Conservation (phyloP, 352 stramenopile genomes). For the Blastocystis sp. region DNA sequence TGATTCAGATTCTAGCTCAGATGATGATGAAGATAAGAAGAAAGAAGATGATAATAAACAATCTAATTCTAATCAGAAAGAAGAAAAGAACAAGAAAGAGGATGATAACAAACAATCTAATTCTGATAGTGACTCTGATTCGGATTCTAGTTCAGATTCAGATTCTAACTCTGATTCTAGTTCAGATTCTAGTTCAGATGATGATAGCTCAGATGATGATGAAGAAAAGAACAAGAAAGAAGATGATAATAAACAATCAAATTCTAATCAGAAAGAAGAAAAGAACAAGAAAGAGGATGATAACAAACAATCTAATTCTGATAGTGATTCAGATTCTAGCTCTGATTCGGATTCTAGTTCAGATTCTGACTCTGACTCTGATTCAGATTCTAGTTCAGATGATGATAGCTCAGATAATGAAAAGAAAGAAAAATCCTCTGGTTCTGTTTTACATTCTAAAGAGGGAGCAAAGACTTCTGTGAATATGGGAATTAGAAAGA, state of each 20-base stretch:
- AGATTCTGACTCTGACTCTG: neutral
- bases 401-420: neutral
- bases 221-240: neutral
- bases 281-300: neutral
- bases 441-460: too few relatives aligned
- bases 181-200: constrained; percentile 16
- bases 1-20: neutral
- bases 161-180: neutral
- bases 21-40: neutral
- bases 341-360: neutral
- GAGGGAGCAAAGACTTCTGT: neutral
- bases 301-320: neutral
- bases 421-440: neutral
- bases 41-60: neutral
- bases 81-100: neutral
- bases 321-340: neutral
- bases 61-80: neutral
- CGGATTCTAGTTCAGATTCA: neutral
- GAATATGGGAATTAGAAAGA: neutral
- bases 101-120: neutral
- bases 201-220: neutral
- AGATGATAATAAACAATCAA: neutral
- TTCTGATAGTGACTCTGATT: neutral
- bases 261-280: neutral
- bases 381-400: neutral